Evolutionary conservation across 352 stramenopile species (phyloP).

Genomic region (Pythium chondricola): DNA sequence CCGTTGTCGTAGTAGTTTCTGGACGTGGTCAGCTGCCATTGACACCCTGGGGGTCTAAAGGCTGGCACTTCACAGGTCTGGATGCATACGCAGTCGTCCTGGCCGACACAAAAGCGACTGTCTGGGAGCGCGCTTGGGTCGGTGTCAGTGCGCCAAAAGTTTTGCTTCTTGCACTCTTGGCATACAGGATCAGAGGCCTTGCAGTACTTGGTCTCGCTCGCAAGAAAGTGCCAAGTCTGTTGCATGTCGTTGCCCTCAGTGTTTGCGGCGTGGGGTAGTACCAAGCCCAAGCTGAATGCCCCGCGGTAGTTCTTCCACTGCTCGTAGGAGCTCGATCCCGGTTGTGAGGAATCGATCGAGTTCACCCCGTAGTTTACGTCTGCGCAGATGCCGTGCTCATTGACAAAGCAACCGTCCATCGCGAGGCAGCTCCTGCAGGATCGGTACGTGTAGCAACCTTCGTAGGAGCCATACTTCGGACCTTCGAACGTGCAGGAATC

Average conservation of each 20-base stretch:
- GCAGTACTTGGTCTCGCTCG: constrained; percentile 16
- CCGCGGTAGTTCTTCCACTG: constrained; percentile 16
- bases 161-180: constrained; percentile 14
- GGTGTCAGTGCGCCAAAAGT: constrained; percentile 6
- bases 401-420: constrained; percentile 11
- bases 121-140: neutral
- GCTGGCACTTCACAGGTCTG: constrained; percentile 1
- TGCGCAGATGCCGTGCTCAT: constrained; percentile 15
- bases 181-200: constrained; percentile 9
- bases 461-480: constrained; percentile 6
- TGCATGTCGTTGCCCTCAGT: constrained; percentile 5
- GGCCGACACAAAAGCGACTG: constrained; percentile 6
- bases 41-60: neutral
- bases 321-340: constrained; percentile 9
- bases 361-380: neutral
- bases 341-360: neutral
- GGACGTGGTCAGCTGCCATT: neutral
- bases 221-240: constrained; percentile 18
- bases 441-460: constrained; percentile 16
- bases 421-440: constrained; percentile 18
- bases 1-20: neutral
- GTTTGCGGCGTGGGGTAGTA: constrained; percentile 1
- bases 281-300: constrained; percentile 3
- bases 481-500: constrained; percentile 12
- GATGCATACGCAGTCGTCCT: constrained; percentile 5